phyloP scores from a whole-genome alignment of 345 rosid genomes.

The Populus deltoides region DNA sequence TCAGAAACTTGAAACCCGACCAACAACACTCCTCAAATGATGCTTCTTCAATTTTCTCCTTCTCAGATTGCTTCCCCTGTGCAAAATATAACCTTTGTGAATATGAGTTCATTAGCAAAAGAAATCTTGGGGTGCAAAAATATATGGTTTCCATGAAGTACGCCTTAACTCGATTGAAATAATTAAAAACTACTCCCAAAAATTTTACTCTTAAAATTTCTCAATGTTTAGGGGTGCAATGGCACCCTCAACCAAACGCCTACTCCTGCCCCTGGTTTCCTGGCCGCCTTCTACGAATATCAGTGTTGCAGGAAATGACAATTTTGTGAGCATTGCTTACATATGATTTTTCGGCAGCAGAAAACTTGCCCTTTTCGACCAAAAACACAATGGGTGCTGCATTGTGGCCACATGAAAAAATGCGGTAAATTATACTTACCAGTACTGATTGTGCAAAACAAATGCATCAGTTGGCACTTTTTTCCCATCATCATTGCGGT shows the following conservation, averaged over 20 bases:
- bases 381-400: neutral
- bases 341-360: neutral
- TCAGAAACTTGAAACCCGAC: slow-evolving; percentile 18
- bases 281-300: neutral
- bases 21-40: slow-evolving; percentile 31
- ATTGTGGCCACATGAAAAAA: neutral
- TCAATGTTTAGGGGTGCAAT: no score
- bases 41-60: slow-evolving; percentile 64
- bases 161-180: neutral
- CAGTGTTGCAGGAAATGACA: neutral
- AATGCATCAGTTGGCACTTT: slow-evolving; percentile 65
- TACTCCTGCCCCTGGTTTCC: neutral
- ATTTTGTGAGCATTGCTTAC: neutral
- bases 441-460: slow-evolving; percentile 63
- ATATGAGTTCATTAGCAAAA: neutral
- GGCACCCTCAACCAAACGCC: neutral
- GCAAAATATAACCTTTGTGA: neutral
- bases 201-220: neutral
- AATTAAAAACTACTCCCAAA: neutral
- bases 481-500: slow-evolving; percentile 86
- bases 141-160: neutral
- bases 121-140: neutral
- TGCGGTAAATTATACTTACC: slow-evolving; percentile 39
- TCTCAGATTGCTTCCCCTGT: slow-evolving; percentile 59
- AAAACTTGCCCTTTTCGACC: neutral